Base-by-base conservation (phyloP, 306 rosid species). In the Citrullus mucosospermus region DNA sequence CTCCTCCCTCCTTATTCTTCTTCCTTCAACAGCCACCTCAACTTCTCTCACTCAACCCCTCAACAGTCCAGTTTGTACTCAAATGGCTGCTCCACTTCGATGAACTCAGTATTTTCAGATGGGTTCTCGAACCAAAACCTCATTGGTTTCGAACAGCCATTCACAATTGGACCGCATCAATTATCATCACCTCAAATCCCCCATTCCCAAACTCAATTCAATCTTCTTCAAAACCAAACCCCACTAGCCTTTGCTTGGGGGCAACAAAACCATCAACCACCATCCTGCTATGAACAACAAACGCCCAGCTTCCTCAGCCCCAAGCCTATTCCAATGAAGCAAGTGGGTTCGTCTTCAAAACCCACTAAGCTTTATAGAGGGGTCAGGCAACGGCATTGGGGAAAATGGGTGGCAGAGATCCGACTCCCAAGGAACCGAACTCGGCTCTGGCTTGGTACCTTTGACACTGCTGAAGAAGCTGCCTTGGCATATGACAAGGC, bases 341-440 rank as follows among this genome's bases (percentile, higher is more conserved):
- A 82, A 5, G 80, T 81, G 63, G 97, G 91, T 7, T 65, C 81
- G 6, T 84, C 91, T 11, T 78, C 88, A 0, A 95, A 95, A 61
- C 91, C 98, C 76, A 87, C 93, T 0, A 95, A 92, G 90, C 97
- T 95, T 2, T 95, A 95, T 86, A 72, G 99, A 84, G 99, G 99
- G 36, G 99, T 95, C 9, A 80, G 99, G 80, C 99, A 95, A 72
- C 84, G 99, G 62, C 99, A 95, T 78, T 95, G 99, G 99, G 99
- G 99, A 0, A 95, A 95, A 77, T 95, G 99, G 99, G 99, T 95
- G 1, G 99, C 99, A 1, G 99, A 95, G 93, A 95, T 95, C 17
- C 85, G 99, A 8, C 97, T 95, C 4, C 99, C 99, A 0, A 89
- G 89, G 90, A 92, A 95, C 83, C 93, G 99, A 0, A 91, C 99